Base-by-base conservation (phyloP, 2,329 filamentous ascomycete species). In the Hypoxylon sp. region DNA sequence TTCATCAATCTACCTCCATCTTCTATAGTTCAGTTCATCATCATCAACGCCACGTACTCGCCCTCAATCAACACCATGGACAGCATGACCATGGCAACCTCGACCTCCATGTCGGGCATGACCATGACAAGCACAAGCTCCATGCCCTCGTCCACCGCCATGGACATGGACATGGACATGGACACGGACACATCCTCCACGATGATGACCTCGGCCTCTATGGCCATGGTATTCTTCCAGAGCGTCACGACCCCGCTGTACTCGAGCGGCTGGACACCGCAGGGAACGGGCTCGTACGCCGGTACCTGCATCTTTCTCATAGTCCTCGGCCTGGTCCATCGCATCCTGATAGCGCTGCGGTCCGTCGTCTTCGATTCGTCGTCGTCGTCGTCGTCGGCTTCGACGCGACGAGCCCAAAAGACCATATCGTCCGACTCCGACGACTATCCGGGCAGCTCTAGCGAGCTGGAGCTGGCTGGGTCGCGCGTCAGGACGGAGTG, bases 301-400 rank as follows among this genome's bases (percentile, higher is more conserved):
- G 94, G 88, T 52, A 96, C 93, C 19, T 97, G 94, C 82, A 91
- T 97, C 75, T 97, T 97, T 79, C 85, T 97, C 64, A 89, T 97
- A 74, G 71, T 90, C 41, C 87, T 98, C 56, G 89, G 89, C 61
- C 81, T 89, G 62, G 74, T 90, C 59, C 88, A 89, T 73, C 90
- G 93, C 53, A 79, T 82, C 20, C 82, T 97, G 7, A 80, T 94
- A 52, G 93, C 93, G 2, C 80, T 86, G 4, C 67, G 71, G 41
- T 65, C 64, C 20, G 44, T 70, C 8, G 32, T 68, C 24, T 69
- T 71, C 46, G 62, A 68, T 44, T 56, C 68, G 11, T 55, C n/a
- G n/a, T n/a, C n/a, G n/a, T n/a, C n/a, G n/a, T n/a, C n/a, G n/a
- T n/a, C n/a, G n/a, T n/a, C n/a, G n/a, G n/a, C 50, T 30, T 52